Base-by-base conservation (phyloP, 495 filamentous ascomycete species). In the Terfezia boudieri region DNA sequence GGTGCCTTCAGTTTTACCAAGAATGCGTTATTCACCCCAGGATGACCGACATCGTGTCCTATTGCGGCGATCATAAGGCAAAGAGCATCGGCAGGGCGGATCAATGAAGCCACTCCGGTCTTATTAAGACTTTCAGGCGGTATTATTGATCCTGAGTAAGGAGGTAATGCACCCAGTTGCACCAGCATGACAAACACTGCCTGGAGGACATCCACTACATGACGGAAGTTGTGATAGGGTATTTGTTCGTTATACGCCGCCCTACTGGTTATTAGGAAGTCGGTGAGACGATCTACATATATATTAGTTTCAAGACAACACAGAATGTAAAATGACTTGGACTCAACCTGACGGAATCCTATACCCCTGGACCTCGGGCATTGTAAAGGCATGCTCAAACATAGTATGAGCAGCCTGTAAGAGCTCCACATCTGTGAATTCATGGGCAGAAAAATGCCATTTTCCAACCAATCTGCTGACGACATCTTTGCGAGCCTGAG, bases 211-310 rank as follows among this genome's bases (percentile, higher is more conserved):
- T 98, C 90, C 52, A 90, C 79, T 8, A 92, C 90, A 66, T 98
- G 90, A 51, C 90, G 85, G 67, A 95, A 98, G 66, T 98, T 98
- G 69, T 98, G 90, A 63, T 96, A 98, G n/a, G 89, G 83, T 38
- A 98, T 86, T 66, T 94, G 93, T 51, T 76, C 78, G 63, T 95
- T 94, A 69, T 98, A 96, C 14, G 92, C 82, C 50, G 78, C 77
- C 52, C 85, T 80, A 63, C 85, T 83, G 58, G 88, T 85, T 49
- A 88, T 71, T 49, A 93, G 71, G 66, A 94, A 94, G 46, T 74
- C 75, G 58, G 77, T 80, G 17, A 95, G 69, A 66, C 85, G 78
- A 56, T 73, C 74, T 77, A 57, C 43, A 52, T 46, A 32, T 32
- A 11, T 11, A 48, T 56, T 54, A 38, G 16, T 53, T 37, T 16